phyloP scores from a whole-genome alignment of 257 asterid genomes.

The Solanum raphanifolium region DNA sequence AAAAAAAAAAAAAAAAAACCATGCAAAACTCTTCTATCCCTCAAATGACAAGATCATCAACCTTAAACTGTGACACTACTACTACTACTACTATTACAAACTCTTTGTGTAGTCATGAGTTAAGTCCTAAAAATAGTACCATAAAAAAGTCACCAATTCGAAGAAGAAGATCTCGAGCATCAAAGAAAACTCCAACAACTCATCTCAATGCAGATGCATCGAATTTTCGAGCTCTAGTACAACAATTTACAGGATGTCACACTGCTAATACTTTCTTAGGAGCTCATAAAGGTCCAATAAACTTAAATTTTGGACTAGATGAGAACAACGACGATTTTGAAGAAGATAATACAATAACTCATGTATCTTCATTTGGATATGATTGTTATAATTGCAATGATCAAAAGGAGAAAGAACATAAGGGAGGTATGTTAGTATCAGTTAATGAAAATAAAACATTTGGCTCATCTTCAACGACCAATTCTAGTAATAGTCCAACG shows the following conservation, averaged over 20 bases:
- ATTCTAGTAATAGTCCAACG: background rate
- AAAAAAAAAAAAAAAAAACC: background rate
- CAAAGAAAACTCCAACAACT: conserved; percentile 17
- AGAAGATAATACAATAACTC: background rate
- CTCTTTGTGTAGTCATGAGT: background rate
- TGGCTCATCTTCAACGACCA: background rate
- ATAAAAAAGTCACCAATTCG: background rate
- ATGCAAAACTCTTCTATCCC: background rate
- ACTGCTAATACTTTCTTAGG: conserved; percentile 9
- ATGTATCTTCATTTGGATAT: background rate
- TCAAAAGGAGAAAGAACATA: background rate
- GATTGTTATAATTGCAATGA: background rate
- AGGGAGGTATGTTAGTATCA: background rate
- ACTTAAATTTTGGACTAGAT: conserved; percentile 30
- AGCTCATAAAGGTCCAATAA: conserved; percentile 42
- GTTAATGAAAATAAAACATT: background rate
- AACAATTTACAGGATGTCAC: conserved; percentile 56
- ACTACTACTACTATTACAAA: background rate
- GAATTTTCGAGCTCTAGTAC: conserved; percentile 25
- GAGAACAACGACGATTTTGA: background rate
- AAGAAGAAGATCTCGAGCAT: conserved; percentile 16
- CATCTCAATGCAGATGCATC: conserved; percentile 8
- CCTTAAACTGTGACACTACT: background rate
- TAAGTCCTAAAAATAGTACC: background rate
- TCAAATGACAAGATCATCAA: background rate